Percentiles rank a stretch among this genome's conserved stretches.
phyloP scores from a whole-genome alignment of 805 yeast species.

The Saccharomycopsis sp. region DNA sequence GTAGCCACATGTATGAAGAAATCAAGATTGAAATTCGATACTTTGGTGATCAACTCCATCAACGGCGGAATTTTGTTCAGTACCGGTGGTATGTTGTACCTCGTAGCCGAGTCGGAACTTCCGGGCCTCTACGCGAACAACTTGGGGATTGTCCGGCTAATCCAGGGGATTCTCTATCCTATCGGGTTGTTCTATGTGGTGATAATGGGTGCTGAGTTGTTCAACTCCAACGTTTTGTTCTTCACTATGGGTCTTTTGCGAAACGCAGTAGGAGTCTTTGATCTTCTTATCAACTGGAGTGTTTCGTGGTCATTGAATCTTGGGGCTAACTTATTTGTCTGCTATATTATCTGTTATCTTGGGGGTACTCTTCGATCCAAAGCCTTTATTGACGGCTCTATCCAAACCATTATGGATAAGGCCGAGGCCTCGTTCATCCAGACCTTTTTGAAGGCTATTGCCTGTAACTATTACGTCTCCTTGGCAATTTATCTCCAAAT shows the following conservation, averaged over 20 bases:
- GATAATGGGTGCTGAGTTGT: slow-evolving; percentile 67
- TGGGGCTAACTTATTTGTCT: slow-evolving; percentile 57
- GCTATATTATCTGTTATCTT: slow-evolving; percentile 54
- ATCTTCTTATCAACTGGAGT: slow-evolving; percentile 56
- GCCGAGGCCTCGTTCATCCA: slow-evolving; percentile 48
- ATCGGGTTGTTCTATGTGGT: slow-evolving; percentile 73
- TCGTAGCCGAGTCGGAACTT: slow-evolving; percentile 46
- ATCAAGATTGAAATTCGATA: slow-evolving; percentile 55
- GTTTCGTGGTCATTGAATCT: slow-evolving; percentile 64
- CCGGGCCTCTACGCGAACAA: slow-evolving; percentile 35
- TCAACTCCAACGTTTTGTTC: slow-evolving; percentile 66
- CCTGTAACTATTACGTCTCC: slow-evolving; percentile 73
- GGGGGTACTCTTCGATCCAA: slow-evolving; percentile 42
- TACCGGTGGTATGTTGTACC: slow-evolving; percentile 66
- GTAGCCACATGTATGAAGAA: slow-evolving; percentile 85
- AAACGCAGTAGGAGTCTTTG: slow-evolving; percentile 62
- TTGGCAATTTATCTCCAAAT: slow-evolving; percentile 71
- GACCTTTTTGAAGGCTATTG: slow-evolving; percentile 62
- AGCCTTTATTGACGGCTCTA: slow-evolving; percentile 41
- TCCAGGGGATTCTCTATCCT: slow-evolving; percentile 60
- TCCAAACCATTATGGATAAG: slow-evolving; percentile 36
- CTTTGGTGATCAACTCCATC: slow-evolving; percentile 55
- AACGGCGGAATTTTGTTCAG: slow-evolving; percentile 66
- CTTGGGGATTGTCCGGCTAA: slow-evolving; percentile 46
- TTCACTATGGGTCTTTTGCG: slow-evolving; percentile 63